Evolutionary conservation across 2,329 filamentous ascomycete species (phyloP).

Genomic region (Tolypocladium ophioglossoides): DNA sequence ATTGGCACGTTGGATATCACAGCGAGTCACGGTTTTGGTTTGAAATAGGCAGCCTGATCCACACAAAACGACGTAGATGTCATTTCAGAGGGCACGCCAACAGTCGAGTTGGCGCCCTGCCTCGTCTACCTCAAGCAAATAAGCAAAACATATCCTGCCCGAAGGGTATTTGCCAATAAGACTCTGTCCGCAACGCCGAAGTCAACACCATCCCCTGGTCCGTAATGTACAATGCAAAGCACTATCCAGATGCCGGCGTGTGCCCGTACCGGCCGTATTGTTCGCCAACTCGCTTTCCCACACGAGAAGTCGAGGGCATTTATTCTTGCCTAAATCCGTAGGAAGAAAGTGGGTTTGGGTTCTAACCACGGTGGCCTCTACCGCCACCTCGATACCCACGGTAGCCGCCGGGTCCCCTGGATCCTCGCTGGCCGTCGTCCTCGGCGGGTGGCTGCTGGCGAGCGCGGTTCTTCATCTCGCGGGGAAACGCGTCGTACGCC

Average conservation of each 20-base stretch:
- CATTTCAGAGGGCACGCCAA: background rate
- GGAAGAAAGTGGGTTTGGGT: background rate
- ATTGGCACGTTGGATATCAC: background rate
- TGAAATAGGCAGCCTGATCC: background rate
- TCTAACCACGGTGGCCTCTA: conserved; percentile 33
- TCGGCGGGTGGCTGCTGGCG: conserved; percentile 41
- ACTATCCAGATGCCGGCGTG: background rate
- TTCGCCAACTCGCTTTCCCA: background rate
- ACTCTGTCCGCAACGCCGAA: background rate
- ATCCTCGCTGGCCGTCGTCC: conserved; percentile 31
- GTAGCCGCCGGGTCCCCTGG: conserved; percentile 43
- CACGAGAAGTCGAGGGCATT: background rate
- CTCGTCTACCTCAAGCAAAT: background rate
- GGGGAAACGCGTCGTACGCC: conserved; percentile 76
- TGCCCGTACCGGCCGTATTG: background rate
- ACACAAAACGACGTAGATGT: background rate
- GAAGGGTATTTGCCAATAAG: conserved; percentile 1
- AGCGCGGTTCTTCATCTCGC: conserved; percentile 68
- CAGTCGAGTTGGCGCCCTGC: background rate
- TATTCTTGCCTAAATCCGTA: background rate
- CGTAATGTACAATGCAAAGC: background rate
- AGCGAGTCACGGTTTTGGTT: background rate
- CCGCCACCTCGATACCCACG: conserved; percentile 38
- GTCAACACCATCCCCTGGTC: background rate
- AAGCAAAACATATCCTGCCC: background rate